These are phyloP conservation scores for Saccharomyces hybrid DNA, from an alignment of 1,139 yeast genomes.

Conservation along the genomic window DNA sequence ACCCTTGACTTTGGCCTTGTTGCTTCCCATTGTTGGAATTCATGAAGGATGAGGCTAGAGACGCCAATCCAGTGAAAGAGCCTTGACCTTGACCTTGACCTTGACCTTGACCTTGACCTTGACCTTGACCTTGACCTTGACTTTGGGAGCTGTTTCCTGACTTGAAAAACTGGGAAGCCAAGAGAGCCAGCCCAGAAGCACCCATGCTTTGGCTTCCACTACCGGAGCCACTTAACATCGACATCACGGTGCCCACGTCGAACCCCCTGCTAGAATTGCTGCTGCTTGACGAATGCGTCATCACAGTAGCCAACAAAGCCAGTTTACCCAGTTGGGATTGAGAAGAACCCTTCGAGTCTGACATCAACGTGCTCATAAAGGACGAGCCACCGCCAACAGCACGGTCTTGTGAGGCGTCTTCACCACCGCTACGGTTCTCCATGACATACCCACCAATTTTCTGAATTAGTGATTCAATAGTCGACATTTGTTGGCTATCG, in stretches of 20 bases:
- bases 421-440: slow-evolving; percentile 13
- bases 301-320: slow-evolving; percentile 24
- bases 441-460: slow-evolving; percentile 19
- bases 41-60: slow-evolving; percentile 8
- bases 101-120: slow-evolving; percentile 4
- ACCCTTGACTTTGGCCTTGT: slow-evolving; percentile 5
- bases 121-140: background rate
- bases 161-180: slow-evolving; percentile 21
- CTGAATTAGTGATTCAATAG: slow-evolving; percentile 22
- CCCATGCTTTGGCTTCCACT: slow-evolving; percentile 13
- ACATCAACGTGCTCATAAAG: slow-evolving; percentile 18
- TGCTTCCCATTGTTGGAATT: background rate
- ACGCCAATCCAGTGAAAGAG: slow-evolving; percentile 7
- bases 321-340: slow-evolving; percentile 28
- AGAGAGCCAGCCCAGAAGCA: slow-evolving; percentile 17
- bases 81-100: slow-evolving; percentile 4
- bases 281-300: slow-evolving; percentile 13
- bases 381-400: slow-evolving; percentile 21
- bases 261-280: slow-evolving; percentile 14
- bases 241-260: slow-evolving; percentile 20
- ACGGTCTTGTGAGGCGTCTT: slow-evolving; percentile 7
- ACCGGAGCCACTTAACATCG: slow-evolving; percentile 17
- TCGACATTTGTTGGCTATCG: slow-evolving; percentile 17
- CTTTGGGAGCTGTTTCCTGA: background rate
- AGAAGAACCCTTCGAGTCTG: slow-evolving; percentile 21